These are phyloP conservation scores for Vitis hybrid DNA, from an alignment of 177 flowering plant genomes.

Conservation along the genomic window DNA sequence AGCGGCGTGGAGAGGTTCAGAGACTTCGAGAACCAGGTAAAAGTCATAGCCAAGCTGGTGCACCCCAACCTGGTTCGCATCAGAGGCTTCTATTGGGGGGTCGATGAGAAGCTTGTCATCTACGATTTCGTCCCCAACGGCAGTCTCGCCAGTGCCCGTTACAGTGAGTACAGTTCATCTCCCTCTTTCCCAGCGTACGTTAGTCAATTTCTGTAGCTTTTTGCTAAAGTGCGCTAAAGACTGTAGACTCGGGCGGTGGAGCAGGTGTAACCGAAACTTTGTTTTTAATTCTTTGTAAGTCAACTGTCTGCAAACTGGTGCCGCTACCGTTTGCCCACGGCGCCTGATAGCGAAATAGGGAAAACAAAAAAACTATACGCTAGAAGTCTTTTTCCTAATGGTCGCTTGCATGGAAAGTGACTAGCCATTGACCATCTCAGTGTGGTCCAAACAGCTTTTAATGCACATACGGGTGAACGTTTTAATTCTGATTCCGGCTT, in stretches of 20 bases:
- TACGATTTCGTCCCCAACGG: constrained; percentile 94
- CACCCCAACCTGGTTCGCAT: constrained; percentile 82
- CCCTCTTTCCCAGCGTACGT: constrained; percentile 9
- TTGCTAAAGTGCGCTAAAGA: constrained; percentile 20
- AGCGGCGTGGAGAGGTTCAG: constrained; percentile 61
- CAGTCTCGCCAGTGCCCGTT: constrained; percentile 77
- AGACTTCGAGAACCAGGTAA: constrained; percentile 82
- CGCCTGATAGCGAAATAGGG: constrained; percentile 17
- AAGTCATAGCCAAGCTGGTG: constrained; percentile 63
- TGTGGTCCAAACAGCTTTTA: no score
- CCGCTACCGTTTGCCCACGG: constrained; percentile 3
- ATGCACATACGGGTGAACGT: no score
- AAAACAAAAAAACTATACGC: not conserved
- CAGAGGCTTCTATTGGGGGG: constrained; percentile 88
- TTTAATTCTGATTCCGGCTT: not conserved
- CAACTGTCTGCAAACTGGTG: constrained; percentile 21
- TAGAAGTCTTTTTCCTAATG: not conserved
- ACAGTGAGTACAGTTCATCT: constrained; percentile 41
- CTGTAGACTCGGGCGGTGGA: constrained; percentile 25
- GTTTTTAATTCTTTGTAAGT: constrained; percentile 35
- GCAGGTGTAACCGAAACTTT: constrained; percentile 44
- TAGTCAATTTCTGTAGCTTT: not conserved
- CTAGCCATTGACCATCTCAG: not conserved
- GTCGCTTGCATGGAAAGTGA: constrained; percentile 13
- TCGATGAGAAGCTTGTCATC: constrained; percentile 88